phyloP scores from a whole-genome alignment of 2,329 filamentous ascomycete genomes.

The Fusarium fujikuroi region DNA sequence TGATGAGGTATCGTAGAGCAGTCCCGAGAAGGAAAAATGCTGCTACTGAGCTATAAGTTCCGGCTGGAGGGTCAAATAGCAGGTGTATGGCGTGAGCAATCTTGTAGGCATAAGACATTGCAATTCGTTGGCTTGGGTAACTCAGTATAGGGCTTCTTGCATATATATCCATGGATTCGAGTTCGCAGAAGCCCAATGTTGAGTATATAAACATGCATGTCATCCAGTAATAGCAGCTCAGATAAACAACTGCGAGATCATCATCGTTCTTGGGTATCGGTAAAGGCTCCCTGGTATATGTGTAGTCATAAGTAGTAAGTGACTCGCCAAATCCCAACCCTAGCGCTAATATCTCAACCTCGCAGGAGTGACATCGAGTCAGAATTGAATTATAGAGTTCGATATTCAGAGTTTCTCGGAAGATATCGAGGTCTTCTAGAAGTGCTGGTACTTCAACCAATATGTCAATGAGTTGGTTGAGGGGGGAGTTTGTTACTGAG shows the following conservation, averaged over 20 bases:
- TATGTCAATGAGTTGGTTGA: slow-evolving; percentile 8
- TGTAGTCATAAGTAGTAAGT: slow-evolving; percentile 10
- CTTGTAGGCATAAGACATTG: slow-evolving; percentile 10
- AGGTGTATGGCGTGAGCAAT: slow-evolving; percentile 5
- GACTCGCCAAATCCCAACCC: background rate
- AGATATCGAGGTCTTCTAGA: background rate
- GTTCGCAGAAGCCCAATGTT: slow-evolving; percentile 12
- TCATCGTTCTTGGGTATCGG: background rate
- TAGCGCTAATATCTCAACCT: background rate
- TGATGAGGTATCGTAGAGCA: slow-evolving; percentile 17
- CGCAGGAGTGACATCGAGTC: background rate
- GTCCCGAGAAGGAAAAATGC: slow-evolving; percentile 7
- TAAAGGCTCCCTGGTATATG: background rate
- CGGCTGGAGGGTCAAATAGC: background rate
- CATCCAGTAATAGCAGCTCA: slow-evolving; percentile 26
- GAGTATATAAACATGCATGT: slow-evolving; percentile 13
- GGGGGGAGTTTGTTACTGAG: background rate
- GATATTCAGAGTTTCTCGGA: background rate
- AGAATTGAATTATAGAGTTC: accelerated
- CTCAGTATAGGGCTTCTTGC: accelerated
- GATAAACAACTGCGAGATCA: slow-evolving; percentile 2
- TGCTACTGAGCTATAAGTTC: background rate
- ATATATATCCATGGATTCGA: accelerated
- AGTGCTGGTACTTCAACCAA: slow-evolving; percentile 8
- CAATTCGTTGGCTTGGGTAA: background rate